Evolutionary conservation across 257 asterid genomes (phyloP), one percentile per base, ranked within the genome.

Genomic region (Plantago elongata): DNA sequence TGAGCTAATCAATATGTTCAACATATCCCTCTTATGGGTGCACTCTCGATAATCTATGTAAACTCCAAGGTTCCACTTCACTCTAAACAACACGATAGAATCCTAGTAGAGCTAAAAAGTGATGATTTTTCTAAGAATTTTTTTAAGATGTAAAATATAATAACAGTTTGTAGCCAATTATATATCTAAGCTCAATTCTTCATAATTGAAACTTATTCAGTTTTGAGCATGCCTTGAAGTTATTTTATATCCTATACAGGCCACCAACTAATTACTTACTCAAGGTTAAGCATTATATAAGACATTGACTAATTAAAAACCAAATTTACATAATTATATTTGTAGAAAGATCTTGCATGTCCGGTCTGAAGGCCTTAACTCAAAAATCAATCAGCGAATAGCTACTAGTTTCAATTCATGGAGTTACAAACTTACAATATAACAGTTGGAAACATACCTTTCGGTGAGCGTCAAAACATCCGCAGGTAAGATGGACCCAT

Each of bases 381-480:
- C 11, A n/a, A 14, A 62, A 62, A 4, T 17, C 14, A 15, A 9
- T 34, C 5, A 6, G 40, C 40, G 8, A 4, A 34, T 34, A 34
- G 5, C 38, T 34, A 7, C 40, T 34, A 5, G 5, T 34, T 34
- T 34, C 40, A 34, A 34, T 34, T 22, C 27, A 22, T 2, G 27
- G 27, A 22, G 27, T 22, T 22, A 22, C 27, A 22, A 47, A 29
- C 3, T 30, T 30, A 47, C 40, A 40, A 57, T 13, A 57, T 57
- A 10, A 64, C 7, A 62, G 0, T 38, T 38, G 43, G 61, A 14
- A 56, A 38, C 22, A 27, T 77, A 89, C 95, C 97, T 89, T 79
- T 80, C 95, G 29, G 13, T 51, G 60, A 66, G 61, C 67, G 64
- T 78, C 12, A 69, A 74, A 61, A 77, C 86, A 56, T 79, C 87